Conservation (phyloP, 257 asterid species). For the Ballota nigra region DNA sequence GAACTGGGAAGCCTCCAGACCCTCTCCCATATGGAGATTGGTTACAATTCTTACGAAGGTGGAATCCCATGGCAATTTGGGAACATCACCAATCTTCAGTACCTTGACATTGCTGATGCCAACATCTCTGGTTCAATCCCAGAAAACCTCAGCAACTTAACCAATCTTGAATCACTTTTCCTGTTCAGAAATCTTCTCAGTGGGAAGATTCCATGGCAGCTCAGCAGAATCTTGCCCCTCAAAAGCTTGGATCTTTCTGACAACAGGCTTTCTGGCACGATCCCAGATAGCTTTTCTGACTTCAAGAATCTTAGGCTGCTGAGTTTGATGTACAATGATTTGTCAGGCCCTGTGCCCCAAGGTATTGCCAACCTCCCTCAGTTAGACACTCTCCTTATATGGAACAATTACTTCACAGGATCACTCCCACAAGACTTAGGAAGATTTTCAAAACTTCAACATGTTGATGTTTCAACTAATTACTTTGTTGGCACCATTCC, state of each 20-base stretch:
- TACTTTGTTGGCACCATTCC: conserved; percentile 67
- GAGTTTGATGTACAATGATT: conserved; percentile 86
- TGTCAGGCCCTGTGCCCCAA: conserved; percentile 77
- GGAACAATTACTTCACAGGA: conserved; percentile 89
- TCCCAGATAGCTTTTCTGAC: conserved; percentile 81
- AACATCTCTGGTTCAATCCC: conserved; percentile 85
- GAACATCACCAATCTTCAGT: conserved; percentile 63
- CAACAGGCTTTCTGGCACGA: conserved; percentile 67
- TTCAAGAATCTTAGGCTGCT: conserved; percentile 62
- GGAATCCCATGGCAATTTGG: conserved; percentile 90
- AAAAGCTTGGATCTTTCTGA: conserved; percentile 98
- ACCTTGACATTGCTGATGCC: conserved; percentile 93
- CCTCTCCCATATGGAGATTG: conserved; percentile 90
- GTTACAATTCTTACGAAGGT: conserved; percentile 75
- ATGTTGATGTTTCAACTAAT: conserved; percentile 87
- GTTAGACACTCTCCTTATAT: conserved; percentile 76
- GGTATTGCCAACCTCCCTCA: conserved; percentile 72
- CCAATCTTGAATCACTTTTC: conserved; percentile 79
- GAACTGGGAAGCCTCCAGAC: conserved; percentile 63
- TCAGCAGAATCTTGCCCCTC: conserved; percentile 54
- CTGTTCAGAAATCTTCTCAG: conserved; percentile 65
- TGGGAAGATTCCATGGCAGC: conserved; percentile 67
- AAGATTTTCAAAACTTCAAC: conserved; percentile 53
- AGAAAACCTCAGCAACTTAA: conserved; percentile 55
- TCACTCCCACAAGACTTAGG: conserved; percentile 75